A percentile compares a stretch with the other conserved stretches of the same genome.
Conservation (phyloP, 2,329 filamentous ascomycete genomes). For the Neonectria hederae region DNA sequence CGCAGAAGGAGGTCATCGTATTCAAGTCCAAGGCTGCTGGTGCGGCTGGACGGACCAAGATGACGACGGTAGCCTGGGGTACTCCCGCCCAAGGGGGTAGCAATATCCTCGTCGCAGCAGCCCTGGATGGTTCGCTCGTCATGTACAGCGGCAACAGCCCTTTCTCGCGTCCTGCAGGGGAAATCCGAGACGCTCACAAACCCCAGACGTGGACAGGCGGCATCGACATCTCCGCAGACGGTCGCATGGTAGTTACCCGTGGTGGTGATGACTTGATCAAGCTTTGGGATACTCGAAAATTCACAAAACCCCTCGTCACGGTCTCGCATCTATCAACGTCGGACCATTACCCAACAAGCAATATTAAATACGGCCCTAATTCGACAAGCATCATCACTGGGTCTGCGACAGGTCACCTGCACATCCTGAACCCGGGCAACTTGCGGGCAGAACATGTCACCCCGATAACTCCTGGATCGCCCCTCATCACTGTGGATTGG, state of each 20-base stretch:
- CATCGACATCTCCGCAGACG: conserved; percentile 89
- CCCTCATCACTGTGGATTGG: conserved; percentile 88
- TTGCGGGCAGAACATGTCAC: conserved; percentile 85
- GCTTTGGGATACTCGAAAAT: conserved; percentile 95
- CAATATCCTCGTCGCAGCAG: conserved; percentile 82
- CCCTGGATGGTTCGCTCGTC: conserved; percentile 86
- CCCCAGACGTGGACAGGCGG: conserved; percentile 91
- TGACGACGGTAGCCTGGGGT: conserved; percentile 93
- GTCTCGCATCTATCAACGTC: conserved; percentile 84
- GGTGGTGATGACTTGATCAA: conserved; percentile 95
- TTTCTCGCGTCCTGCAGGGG: conserved; percentile 81
- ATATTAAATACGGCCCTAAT: conserved; percentile 89
- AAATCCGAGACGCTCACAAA: conserved; percentile 85
- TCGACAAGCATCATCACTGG: conserved; percentile 88
- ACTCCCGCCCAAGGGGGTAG: conserved; percentile 78
- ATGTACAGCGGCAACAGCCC: conserved; percentile 94
- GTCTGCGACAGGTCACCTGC: conserved; percentile 83
- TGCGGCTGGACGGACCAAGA: conserved; percentile 87
- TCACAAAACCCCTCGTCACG: conserved; percentile 87
- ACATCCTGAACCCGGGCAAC: conserved; percentile 94
- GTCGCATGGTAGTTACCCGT: conserved; percentile 87
- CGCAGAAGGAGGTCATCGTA: conserved; percentile 92
- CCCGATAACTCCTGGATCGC: conserved; percentile 84
- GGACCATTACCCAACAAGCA: conserved; percentile 82
- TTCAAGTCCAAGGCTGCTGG: conserved; percentile 94